These are phyloP conservation scores for Aquilaria agallochum DNA, from an alignment of 441 rosid species.

Conservation along the genomic window DNA sequence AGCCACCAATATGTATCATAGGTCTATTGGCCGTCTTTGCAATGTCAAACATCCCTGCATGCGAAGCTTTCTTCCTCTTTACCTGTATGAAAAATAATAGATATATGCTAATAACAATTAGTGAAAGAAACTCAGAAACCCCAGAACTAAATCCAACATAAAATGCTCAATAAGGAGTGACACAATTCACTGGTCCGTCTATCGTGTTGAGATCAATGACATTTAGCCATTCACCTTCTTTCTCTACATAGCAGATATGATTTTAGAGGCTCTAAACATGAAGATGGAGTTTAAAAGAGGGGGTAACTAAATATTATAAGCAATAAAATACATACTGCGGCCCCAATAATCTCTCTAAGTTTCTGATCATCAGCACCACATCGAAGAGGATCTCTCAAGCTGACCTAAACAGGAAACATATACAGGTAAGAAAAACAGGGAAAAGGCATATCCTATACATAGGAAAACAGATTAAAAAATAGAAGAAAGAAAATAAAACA, in stretches of 20 bases:
- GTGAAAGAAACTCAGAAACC: conserved; percentile 5
- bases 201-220: neutral
- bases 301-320: neutral
- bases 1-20: conserved; percentile 96
- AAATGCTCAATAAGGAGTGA: neutral
- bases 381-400: conserved; percentile 91
- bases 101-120: neutral
- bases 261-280: no score
- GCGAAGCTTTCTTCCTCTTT: conserved; percentile 85
- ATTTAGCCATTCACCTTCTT: neutral
- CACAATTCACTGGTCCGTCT: neutral
- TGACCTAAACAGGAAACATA: conserved; percentile 48
- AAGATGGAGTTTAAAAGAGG: no score
- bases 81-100: conserved; percentile 42
- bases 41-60: conserved; percentile 95
- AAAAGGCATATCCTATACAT: no score
- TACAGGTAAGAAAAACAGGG: no score
- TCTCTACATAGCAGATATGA: neutral
- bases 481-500: no score
- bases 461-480: no score
- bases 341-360: conserved; percentile 76
- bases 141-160: neutral
- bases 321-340: conserved; percentile 59
- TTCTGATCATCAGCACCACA: conserved; percentile 60
- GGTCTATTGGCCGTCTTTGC: conserved; percentile 92